Conservation (phyloP, 805 yeast genomes). For the Zygotorulaspora sp. region DNA sequence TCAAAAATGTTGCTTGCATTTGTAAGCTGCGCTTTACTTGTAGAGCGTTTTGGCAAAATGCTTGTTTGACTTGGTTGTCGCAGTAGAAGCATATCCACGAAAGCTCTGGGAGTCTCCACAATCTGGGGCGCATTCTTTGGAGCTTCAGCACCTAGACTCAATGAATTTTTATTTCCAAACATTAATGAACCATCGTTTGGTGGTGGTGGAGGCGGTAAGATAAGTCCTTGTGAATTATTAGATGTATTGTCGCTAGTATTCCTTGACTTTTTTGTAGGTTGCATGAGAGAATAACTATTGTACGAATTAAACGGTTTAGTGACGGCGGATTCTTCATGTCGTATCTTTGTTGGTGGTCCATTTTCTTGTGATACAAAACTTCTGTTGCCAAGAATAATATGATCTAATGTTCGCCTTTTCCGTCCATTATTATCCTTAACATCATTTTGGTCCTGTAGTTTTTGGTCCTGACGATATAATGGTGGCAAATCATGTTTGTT, state of each 20-base stretch:
- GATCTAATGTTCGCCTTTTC: constrained; percentile 10
- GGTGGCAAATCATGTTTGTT: constrained; percentile 18
- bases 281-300: constrained; percentile 6
- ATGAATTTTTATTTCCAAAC: constrained; percentile 1
- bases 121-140: constrained; percentile 8
- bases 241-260: constrained; percentile 3
- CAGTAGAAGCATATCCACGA: constrained; percentile 25
- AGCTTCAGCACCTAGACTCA: constrained; percentile 1
- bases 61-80: constrained; percentile 10
- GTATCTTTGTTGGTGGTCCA: constrained; percentile 2
- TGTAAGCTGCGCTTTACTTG: neutral
- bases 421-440: neutral
- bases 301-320: constrained; percentile 3
- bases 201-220: constrained; percentile 10
- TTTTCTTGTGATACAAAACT: constrained; percentile 2
- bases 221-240: constrained; percentile 2
- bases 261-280: constrained; percentile 1
- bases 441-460: constrained; percentile 1
- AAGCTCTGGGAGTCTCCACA: constrained; percentile 27
- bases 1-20: neutral
- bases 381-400: constrained; percentile 6
- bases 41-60: neutral
- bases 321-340: neutral
- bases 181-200: constrained; percentile 7
- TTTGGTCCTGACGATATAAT: constrained; percentile 2